Conservation (phyloP, 2,329 filamentous ascomycete genomes). For the Fusarium avenaceum region DNA sequence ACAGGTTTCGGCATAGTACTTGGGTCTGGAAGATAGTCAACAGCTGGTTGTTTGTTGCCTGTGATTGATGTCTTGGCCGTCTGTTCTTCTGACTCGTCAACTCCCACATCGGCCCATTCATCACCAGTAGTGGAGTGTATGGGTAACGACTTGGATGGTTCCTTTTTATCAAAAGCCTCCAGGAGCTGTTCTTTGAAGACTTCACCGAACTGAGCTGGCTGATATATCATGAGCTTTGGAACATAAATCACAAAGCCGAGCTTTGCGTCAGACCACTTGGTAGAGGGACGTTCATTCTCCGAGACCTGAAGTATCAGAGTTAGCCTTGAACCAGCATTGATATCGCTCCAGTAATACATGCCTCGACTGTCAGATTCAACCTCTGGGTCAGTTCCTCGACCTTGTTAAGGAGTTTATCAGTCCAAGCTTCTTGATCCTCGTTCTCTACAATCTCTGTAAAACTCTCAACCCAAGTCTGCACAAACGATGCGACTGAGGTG, state of each 20-base stretch:
- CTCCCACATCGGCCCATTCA: conserved; percentile 61
- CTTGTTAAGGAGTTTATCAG: conserved; percentile 58
- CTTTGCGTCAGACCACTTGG: conserved; percentile 56
- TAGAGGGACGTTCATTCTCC: conserved; percentile 49
- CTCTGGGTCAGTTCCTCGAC: conserved; percentile 39
- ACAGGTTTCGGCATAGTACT: conserved; percentile 61
- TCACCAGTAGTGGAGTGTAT: conserved; percentile 51
- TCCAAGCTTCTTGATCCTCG: conserved; percentile 57
- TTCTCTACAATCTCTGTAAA: conserved; percentile 59
- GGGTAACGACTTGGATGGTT: conserved; percentile 17
- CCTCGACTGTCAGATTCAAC: conserved; percentile 56
- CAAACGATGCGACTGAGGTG: conserved; percentile 49
- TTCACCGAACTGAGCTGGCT: conserved; percentile 53
- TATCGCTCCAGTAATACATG: conserved; percentile 34
- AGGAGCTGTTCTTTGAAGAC: conserved; percentile 55
- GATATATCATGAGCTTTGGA: conserved; percentile 51
- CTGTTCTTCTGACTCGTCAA: conserved; percentile 45
- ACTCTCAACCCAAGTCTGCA: conserved; percentile 58
- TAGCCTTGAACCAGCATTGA: no score
- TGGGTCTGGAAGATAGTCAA: conserved; percentile 57
- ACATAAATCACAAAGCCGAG: conserved; percentile 57
- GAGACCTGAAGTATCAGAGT: conserved; percentile 27
- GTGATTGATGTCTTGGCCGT: background rate
- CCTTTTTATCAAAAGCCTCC: conserved; percentile 53
- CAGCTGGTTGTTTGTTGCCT: background rate